Conservation (phyloP, 495 filamentous ascomycete species). For the Penicillium cataractarum region DNA sequence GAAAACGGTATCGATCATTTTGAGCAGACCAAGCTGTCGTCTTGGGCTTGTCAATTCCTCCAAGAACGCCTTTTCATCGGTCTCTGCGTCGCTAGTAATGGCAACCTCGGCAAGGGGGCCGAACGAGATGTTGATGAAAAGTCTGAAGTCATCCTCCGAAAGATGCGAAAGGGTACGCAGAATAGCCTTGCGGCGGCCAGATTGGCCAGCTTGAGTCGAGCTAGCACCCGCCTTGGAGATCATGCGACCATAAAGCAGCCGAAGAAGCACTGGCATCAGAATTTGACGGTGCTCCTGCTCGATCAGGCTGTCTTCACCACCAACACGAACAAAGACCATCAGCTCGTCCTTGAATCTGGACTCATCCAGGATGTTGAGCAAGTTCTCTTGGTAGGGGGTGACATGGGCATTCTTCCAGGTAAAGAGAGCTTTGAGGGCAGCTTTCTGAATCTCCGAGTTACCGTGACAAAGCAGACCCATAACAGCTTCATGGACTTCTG, state of each 20-base stretch:
- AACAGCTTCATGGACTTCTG: conserved; percentile 74
- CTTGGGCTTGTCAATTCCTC: conserved; percentile 61
- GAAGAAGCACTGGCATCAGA: conserved; percentile 82
- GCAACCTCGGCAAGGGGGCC: conserved; percentile 64
- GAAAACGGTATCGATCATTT: conserved; percentile 89
- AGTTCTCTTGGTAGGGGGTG: conserved; percentile 78
- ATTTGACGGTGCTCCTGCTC: conserved; percentile 69
- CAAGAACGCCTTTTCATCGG: conserved; percentile 54
- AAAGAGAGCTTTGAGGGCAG: conserved; percentile 79
- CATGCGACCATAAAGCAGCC: conserved; percentile 85
- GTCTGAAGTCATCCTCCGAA: conserved; percentile 64
- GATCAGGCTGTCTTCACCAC: conserved; percentile 70
- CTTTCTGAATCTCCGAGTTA: conserved; percentile 84
- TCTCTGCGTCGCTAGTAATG: conserved; percentile 54
- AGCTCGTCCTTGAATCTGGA: conserved; percentile 90
- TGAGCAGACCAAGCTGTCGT: conserved; percentile 84
- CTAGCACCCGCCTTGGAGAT: conserved; percentile 76
- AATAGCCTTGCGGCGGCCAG: conserved; percentile 69
- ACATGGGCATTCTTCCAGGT: conserved; percentile 83
- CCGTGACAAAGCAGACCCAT: conserved; percentile 78
- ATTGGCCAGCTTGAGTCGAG: conserved; percentile 54
- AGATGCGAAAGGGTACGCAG: conserved; percentile 63
- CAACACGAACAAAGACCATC: conserved; percentile 75
- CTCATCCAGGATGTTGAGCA: conserved; percentile 89
- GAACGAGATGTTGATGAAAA: conserved; percentile 83